Base-by-base conservation (phyloP, 2,329 filamentous ascomycete genomes). In the Plenodomus tracheiphilus region DNA sequence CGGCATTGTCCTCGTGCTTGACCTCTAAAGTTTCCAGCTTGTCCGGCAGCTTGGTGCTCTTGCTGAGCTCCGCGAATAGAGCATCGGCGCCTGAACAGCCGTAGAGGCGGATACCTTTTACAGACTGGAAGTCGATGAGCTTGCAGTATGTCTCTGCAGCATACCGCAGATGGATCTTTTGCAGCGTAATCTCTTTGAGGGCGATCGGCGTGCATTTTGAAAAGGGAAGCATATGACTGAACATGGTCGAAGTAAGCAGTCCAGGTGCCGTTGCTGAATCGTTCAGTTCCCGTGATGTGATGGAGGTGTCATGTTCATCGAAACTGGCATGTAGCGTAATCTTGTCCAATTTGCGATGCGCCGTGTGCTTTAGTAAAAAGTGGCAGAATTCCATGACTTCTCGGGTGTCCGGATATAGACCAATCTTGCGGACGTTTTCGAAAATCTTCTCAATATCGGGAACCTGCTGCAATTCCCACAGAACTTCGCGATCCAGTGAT, bases 111-210 rank as follows among this genome's bases (percentile, higher is more conserved):
- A 80, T 66, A 37, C 68, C 68, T 49, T 75, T 71, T 32, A 79
- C 59, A 3, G 70, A 64, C 16, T 68, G 68, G 48, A 79, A 79
- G 49, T 79, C 68, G 51, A 80, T 71, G 43, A 78, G 46, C 45
- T 73, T 74, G 64, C 76, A 78, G 60, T 77, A 80, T 2, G 75
- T 77, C 10, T 77, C 74, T 4, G 75, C 72, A n/a, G 75, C 75
- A 53, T 79, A 75, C 21, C 77, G 72, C 9, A 79, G 62, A 37
- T 70, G 74, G 25, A 80, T 65, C 46, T 75, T 72, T 42, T 79
- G 75, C 21, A 79, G 58, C 1, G 72, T 73, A 4, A 80, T 64
- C 39, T 76, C 71, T 39, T 71, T 76, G 19, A 80, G 62, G 36
- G 66, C 64, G 40, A 79, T 61, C 1, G 77, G 76, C 6, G 71